phyloP scores from a whole-genome alignment of 345 rosid genomes.

The Punica granatum region DNA sequence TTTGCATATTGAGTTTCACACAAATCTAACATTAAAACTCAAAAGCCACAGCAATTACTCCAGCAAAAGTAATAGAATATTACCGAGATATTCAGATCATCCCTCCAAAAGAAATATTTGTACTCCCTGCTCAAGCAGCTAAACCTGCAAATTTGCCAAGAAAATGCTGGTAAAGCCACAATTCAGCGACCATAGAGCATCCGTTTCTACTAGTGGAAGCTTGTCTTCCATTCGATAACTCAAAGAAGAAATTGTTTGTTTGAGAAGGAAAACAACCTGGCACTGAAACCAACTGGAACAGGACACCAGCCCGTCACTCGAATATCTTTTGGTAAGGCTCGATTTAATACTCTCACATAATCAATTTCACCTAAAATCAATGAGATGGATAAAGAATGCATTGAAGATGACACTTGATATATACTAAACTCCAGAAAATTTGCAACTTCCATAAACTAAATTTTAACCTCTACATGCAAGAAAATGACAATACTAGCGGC shows the following conservation, averaged over 20 bases:
- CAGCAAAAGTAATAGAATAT: background rate
- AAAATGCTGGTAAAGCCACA: background rate
- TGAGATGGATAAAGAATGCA: constrained; percentile 13
- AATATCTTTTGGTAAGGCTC: constrained; percentile 83
- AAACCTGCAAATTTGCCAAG: constrained; percentile 44
- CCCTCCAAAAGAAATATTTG: constrained; percentile 75
- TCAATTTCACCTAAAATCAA: constrained; percentile 65
- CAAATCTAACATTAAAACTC: background rate
- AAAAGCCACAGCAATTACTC: constrained; percentile 5
- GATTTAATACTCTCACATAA: constrained; percentile 79
- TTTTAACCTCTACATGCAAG: background rate
- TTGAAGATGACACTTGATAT: background rate
- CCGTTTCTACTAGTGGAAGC: background rate
- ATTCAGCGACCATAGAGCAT: background rate
- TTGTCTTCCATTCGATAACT: background rate
- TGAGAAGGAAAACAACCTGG: constrained; percentile 52
- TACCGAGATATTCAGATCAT: constrained; percentile 61
- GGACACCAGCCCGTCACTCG: constrained; percentile 93
- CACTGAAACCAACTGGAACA: constrained; percentile 69
- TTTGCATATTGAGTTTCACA: constrained; percentile 4
- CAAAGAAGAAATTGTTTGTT: background rate
- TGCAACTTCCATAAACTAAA: too few species aligned
- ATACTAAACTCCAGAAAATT: background rate
- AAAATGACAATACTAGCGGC: background rate
- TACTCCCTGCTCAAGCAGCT: constrained; percentile 81